Conservation (phyloP, 805 yeast genomes). For the Ogataea ganodermae region DNA sequence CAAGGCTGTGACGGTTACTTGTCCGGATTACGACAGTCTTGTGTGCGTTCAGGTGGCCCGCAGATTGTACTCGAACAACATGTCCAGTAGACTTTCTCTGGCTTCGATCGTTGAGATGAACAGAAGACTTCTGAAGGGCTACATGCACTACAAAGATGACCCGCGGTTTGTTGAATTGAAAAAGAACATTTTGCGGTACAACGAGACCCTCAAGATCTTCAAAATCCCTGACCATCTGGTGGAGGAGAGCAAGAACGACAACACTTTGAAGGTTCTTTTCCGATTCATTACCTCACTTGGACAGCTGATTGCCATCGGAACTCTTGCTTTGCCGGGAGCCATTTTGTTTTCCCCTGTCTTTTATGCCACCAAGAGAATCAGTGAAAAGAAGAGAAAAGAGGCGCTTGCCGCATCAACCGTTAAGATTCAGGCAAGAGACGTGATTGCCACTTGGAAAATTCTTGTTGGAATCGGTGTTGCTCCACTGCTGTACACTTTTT, state of each 20-base stretch:
- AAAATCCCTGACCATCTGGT: constrained; percentile 61
- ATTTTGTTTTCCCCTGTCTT: constrained; percentile 88
- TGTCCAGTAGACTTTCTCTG: constrained; percentile 70
- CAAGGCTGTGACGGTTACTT: constrained; percentile 82
- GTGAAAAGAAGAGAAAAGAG: constrained; percentile 67
- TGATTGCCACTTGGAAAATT: constrained; percentile 96
- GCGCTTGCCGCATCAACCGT: constrained; percentile 89
- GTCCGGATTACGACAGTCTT: constrained; percentile 86
- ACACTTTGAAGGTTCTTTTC: constrained; percentile 25
- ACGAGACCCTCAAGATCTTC: constrained; percentile 52
- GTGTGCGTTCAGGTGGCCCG: constrained; percentile 91
- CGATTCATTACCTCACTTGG: constrained; percentile 32
- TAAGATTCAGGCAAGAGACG: constrained; percentile 89
- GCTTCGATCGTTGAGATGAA: constrained; percentile 89
- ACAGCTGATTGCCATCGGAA: constrained; percentile 55
- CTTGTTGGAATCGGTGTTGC: constrained; percentile 86
- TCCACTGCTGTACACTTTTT: constrained; percentile 79
- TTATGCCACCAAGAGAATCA: constrained; percentile 70
- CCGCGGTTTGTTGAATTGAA: constrained; percentile 65
- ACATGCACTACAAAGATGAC: constrained; percentile 68
- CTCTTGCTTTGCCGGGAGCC: constrained; percentile 85
- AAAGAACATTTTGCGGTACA: constrained; percentile 67
- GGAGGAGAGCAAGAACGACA: constrained; percentile 41
- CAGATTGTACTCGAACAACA: constrained; percentile 78
- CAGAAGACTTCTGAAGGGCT: constrained; percentile 82